Evolutionary conservation across 2,329 filamentous ascomycete species (phyloP), one percentile per base, ranked within the genome.

Genomic region (Canariomyces notabilis): DNA sequence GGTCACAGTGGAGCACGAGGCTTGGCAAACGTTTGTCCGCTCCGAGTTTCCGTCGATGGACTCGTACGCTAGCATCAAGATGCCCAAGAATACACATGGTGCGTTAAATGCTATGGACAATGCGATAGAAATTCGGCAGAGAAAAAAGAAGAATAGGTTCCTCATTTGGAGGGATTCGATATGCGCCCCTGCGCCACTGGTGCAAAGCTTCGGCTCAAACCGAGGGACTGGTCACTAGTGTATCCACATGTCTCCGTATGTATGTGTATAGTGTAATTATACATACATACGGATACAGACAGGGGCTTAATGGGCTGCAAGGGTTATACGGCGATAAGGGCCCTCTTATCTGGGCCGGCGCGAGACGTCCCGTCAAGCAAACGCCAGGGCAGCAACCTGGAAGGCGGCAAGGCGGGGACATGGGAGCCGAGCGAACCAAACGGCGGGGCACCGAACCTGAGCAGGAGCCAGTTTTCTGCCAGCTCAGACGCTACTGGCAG

Each of bases 271-370:
- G n/a, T n/a, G n/a, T n/a, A n/a, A n/a, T n/a, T n/a, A n/a, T n/a
- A n/a, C n/a, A n/a, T n/a, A n/a, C n/a, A n/a, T n/a, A n/a, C n/a
- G n/a, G n/a, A n/a, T n/a, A n/a, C n/a, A n/a, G n/a, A 26, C 39
- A 40, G 44, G 36, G 41, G 26, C 18, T 29, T n/a, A n/a, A n/a
- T n/a, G n/a, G 16, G 20, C 16, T 26, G 22, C 49, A 45, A n/a
- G 44, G 49, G 33, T 47, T 16, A 8, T 6, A 29, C 31, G 35
- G 11, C 49, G 54, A 58, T 57, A 57, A 57, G 52, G 22, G 42
- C 44, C n/a, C n/a, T n/a, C n/a, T n/a, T n/a, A n/a, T n/a, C n/a
- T n/a, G n/a, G n/a, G 46, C 23, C 39, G 32, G 26, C 44, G 54
- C 55, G 53, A 53, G 42, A 54, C 44, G 51, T 54, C 52, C 43